phyloP scores from a whole-genome alignment of 2,329 filamentous ascomycete genomes.

The Sclerotinia borealis region DNA sequence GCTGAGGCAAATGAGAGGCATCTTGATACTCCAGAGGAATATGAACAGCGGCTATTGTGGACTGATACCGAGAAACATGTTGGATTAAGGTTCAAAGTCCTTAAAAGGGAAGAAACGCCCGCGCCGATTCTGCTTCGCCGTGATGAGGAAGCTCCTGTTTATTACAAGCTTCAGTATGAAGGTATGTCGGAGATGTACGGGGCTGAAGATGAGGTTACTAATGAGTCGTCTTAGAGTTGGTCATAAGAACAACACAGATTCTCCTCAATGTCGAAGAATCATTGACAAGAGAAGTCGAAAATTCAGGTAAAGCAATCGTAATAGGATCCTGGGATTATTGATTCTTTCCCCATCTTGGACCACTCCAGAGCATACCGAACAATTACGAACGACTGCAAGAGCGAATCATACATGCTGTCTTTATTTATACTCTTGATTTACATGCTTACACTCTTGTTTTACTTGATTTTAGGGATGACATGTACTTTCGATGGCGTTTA shows the following conservation, averaged over 20 bases:
- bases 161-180: constrained; percentile 66
- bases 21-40: constrained; percentile 17
- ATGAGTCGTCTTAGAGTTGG: constrained; percentile 50
- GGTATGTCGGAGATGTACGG: constrained; percentile 42
- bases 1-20: not conserved
- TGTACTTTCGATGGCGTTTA: constrained; percentile 12
- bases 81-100: constrained; percentile 62
- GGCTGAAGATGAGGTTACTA: not conserved
- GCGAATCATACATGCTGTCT: not conserved
- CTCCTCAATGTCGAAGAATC: constrained; percentile 61
- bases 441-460: constrained; percentile 12
- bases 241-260: constrained; percentile 58
- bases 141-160: constrained; percentile 55
- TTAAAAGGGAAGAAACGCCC: constrained; percentile 41
- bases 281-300: constrained; percentile 50
- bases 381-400: not conserved
- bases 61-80: constrained; percentile 56
- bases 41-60: constrained; percentile 56
- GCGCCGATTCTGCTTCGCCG: constrained; percentile 44
- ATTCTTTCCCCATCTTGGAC: not conserved
- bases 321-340: constrained; percentile 43
- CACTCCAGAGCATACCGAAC: not conserved
- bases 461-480: constrained; percentile 1
- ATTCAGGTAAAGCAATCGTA: constrained; percentile 60
- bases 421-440: not conserved